Evolutionary conservation across 306 rosid species (phyloP), one percentile per base, ranked within the genome.

Genomic region (Pterocarpus macrocarpus): DNA sequence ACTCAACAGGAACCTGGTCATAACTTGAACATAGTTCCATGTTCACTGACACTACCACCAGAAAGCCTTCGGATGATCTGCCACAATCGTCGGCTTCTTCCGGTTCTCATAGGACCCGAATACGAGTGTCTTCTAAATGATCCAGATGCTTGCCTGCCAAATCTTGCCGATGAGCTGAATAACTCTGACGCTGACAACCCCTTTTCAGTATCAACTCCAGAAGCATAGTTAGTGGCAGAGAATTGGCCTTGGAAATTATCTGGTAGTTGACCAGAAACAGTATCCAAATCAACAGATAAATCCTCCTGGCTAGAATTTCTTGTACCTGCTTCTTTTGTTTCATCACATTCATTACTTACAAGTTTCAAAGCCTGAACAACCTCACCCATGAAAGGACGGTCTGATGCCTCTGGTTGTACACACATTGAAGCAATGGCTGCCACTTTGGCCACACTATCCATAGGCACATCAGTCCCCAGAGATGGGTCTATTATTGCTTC

Each of bases 361-460:
- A 95, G 88, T 82, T 95, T 95, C 61, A 95, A 83, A 50, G 99
- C 98, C 88, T 95, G 99, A 73, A 95, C 99, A 69, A 95, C 98
- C 88, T 95, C 98, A 0, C 99, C 96, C 99, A 95, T 95, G 79
- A 91, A 95, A 41, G 98, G 99, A 32, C 88, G 98, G 81, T 95
- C 90, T 0, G 98, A 90, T 44, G 93, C 99, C 88, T 95, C 99
- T 4, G 98, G 96, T 64, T 95, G 99, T 58, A 95, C 98, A 74
- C 99, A 93, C 99, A 95, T 95, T 11, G 99, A 95, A 65, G 99
- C 98, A 64, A 95, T 95, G 53, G 99, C 99, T 56, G 98, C 99
- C 44, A 95, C 99, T 88, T 95, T 95, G 16, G 93, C 96, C 16
- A 89, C 73, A 41, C 91, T 90, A 41, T 93, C 97, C 78, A 86